These are phyloP conservation scores for Leptomonas seymouri DNA, from an alignment of 208 protist species.

Conservation along the genomic window DNA sequence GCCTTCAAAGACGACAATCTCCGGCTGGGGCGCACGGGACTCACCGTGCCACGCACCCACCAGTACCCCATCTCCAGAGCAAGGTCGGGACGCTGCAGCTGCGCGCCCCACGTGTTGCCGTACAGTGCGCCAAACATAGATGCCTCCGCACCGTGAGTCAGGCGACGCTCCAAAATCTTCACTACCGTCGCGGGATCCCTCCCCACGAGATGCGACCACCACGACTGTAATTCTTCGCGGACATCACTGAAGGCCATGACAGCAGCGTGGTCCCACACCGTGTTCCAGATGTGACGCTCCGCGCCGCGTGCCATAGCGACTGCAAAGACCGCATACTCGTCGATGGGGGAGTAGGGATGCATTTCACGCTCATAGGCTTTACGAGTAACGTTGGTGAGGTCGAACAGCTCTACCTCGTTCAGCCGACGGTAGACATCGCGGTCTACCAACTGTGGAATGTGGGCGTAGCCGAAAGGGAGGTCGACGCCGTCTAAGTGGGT, in stretches of 20 bases:
- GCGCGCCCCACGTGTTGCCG: constrained; percentile 18
- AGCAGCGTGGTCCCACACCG: constrained; percentile 3
- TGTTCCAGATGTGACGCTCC: constrained; percentile 26
- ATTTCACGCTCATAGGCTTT: constrained; percentile 33
- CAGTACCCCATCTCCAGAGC: constrained; percentile 22
- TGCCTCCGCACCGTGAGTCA: not conserved
- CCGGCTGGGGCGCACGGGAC: not conserved
- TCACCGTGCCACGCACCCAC: constrained; percentile 16
- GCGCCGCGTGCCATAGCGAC: constrained; percentile 24
- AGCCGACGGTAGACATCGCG: constrained; percentile 21
- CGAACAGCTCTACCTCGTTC: constrained; percentile 31
- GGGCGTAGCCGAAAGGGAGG: constrained; percentile 30
- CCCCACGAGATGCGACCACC: constrained; percentile 10
- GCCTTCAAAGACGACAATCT: constrained; percentile 6
- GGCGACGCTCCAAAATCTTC: not conserved
- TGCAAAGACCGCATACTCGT: constrained; percentile 30
- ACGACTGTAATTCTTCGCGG: constrained; percentile 6
- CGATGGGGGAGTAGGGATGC: constrained; percentile 27
- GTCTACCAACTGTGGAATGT: constrained; percentile 31
- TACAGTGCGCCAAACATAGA: constrained; percentile 17
- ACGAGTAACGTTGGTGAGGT: constrained; percentile 28
- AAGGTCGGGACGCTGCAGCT: constrained; percentile 22
- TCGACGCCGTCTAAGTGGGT: constrained; percentile 27
- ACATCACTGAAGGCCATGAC: constrained; percentile 7
- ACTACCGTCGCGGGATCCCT: not conserved